These are phyloP conservation scores for Cystofilobasidium bisporidii DNA, from an alignment of 768 basidiomycete genomes.

Conservation along the genomic window DNA sequence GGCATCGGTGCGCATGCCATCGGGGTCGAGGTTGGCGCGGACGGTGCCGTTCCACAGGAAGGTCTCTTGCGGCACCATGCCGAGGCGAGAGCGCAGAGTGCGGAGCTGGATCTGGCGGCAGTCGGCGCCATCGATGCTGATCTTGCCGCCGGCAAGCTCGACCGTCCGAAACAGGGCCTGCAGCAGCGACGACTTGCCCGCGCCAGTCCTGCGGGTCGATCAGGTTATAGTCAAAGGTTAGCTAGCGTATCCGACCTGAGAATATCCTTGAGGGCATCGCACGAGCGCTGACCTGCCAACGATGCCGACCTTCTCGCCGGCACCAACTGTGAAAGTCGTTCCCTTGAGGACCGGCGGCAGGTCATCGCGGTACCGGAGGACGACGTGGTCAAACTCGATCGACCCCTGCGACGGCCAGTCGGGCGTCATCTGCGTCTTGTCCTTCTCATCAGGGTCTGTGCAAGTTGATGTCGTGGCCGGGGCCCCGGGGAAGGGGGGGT, in stretches of 20 bases:
- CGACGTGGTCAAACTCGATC: conserved; percentile 65
- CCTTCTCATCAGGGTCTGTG: conserved; percentile 54
- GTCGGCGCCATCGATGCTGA: conserved; percentile 73
- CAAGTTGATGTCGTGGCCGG: no score
- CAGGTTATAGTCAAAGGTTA: no score
- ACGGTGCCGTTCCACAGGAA: conserved; percentile 58
- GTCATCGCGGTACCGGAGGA: conserved; percentile 73
- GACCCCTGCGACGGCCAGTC: conserved; percentile 67
- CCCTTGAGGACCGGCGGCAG: conserved; percentile 74
- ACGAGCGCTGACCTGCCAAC: conserved; percentile 58
- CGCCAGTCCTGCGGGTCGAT: conserved; percentile 33
- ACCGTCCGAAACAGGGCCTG: conserved; percentile 60
- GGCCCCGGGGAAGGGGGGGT: no score
- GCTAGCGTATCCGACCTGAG: no score
- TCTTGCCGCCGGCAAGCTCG: conserved; percentile 63
- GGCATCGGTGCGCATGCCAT: conserved; percentile 54
- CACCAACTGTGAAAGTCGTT: conserved; percentile 41
- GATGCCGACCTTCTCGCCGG: conserved; percentile 81
- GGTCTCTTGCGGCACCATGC: conserved; percentile 36
- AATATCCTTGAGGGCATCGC: no score
- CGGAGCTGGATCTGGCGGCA: conserved; percentile 68
- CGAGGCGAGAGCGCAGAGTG: conserved; percentile 45
- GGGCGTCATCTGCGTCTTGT: conserved; percentile 32
- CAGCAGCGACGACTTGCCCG: conserved; percentile 85
- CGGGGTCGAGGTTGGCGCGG: conserved; percentile 81